Conservation (phyloP, 108 stramenopile genomes). For the Nitzschia sp. region DNA sequence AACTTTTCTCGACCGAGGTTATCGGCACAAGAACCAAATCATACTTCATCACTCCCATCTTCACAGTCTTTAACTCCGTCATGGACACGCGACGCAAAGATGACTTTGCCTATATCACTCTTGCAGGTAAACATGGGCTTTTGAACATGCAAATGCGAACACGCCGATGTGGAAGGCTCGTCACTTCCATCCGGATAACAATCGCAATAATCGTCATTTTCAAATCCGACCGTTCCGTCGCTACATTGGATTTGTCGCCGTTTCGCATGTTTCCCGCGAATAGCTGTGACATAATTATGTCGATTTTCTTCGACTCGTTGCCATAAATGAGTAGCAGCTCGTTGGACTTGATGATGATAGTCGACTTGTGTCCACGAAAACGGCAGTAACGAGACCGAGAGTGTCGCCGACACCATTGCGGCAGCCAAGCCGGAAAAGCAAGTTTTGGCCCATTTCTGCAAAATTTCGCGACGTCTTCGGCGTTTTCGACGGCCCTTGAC, state of each 20-base stretch:
- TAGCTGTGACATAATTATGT: conserved; percentile 27
- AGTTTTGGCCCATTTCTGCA: not conserved
- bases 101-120: conserved; percentile 26
- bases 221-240: conserved; percentile 37
- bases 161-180: conserved; percentile 70
- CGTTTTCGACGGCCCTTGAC: conserved; percentile 19
- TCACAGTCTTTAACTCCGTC: conserved; percentile 73
- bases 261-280: conserved; percentile 9
- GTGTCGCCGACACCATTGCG: conserved; percentile 16
- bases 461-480: conserved; percentile 1
- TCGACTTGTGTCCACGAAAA: conserved; percentile 42
- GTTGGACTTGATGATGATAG: conserved; percentile 39
- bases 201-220: conserved; percentile 84
- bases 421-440: conserved; percentile 20
- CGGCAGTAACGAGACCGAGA: conserved; percentile 28
- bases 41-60: conserved; percentile 65
- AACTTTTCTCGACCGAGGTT: too few species aligned
- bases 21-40: not conserved
- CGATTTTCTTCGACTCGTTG: conserved; percentile 29
- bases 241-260: conserved; percentile 6
- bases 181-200: conserved; percentile 76
- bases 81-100: conserved; percentile 61
- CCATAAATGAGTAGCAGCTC: conserved; percentile 10
- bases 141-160: conserved; percentile 57
- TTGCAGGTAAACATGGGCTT: conserved; percentile 50